Evolutionary conservation across 2,329 filamentous ascomycete genomes (phyloP).

Genomic region (Colletotrichum sp.): DNA sequence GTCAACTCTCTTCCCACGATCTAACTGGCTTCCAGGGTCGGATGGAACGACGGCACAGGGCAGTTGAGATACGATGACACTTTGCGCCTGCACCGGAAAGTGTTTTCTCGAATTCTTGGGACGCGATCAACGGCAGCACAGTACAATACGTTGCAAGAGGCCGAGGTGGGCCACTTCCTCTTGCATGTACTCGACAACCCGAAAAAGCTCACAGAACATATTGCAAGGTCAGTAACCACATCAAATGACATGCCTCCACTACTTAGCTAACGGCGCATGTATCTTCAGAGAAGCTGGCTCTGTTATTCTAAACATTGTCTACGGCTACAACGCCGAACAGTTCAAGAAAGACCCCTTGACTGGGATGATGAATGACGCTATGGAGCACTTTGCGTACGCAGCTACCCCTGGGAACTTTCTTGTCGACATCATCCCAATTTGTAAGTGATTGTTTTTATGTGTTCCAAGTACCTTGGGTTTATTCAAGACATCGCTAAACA

Average conservation of each 20-base stretch:
- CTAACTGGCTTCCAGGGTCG: constrained; percentile 24
- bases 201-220: constrained; percentile 41
- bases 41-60: constrained; percentile 41
- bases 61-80: constrained; percentile 40
- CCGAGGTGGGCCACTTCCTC: constrained; percentile 48
- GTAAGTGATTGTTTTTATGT: neutral
- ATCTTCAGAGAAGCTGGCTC: neutral
- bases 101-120: constrained; percentile 47
- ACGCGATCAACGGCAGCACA: constrained; percentile 39
- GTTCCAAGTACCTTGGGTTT: accelerated
- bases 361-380: neutral
- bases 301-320: neutral
- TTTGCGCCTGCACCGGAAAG: constrained; percentile 47
- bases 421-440: constrained; percentile 15
- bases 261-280: no score
- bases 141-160: constrained; percentile 47
- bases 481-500: neutral
- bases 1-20: accelerated
- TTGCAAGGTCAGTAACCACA: constrained; percentile 49
- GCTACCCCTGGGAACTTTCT: neutral
- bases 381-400: neutral
- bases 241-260: no score
- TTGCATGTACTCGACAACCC: constrained; percentile 45
- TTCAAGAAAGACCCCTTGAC: neutral
- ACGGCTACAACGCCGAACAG: neutral